Conservation (phyloP, 345 rosid genomes). For the Hevea brasiliensis region DNA sequence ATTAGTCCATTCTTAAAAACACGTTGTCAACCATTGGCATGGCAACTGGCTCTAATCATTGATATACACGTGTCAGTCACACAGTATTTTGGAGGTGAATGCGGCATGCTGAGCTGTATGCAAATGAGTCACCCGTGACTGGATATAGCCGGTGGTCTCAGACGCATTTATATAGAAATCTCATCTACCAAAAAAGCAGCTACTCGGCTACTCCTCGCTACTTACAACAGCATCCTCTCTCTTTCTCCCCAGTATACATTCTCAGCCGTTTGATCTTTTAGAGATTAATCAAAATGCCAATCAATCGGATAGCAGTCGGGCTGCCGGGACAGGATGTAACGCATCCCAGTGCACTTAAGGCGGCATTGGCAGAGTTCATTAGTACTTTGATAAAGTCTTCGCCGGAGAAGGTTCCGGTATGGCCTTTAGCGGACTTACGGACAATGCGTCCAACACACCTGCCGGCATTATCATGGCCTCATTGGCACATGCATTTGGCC, state of each 20-base stretch:
- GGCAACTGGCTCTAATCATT: neutral
- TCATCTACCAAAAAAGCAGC: too few species aligned
- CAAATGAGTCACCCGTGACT: neutral
- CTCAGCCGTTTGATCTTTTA: too few species aligned
- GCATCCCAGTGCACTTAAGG: constrained; percentile 6
- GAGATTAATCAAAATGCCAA: constrained; percentile 1
- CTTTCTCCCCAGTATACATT: too few species aligned
- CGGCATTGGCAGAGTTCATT: constrained; percentile 23
- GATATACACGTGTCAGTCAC: neutral
- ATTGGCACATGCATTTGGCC: constrained; percentile 25
- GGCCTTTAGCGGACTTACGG: neutral
- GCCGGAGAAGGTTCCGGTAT: constrained; percentile 14
- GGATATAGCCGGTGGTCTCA: neutral
- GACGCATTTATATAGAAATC: too few species aligned
- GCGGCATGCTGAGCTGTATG: neutral
- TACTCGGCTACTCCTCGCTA: too few species aligned
- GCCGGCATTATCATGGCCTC: constrained; percentile 13
- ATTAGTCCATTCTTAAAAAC: too few species aligned
- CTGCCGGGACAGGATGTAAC: neutral
- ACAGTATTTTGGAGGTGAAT: neutral
- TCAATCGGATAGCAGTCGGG: constrained; percentile 14
- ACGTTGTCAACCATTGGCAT: too few species aligned
- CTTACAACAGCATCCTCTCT: too few species aligned
- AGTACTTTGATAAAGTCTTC: constrained; percentile 16
- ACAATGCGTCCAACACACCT: constrained; percentile 16